Base-by-base conservation (phyloP, 2,329 filamentous ascomycete genomes). In the Fusarium graminum region DNA sequence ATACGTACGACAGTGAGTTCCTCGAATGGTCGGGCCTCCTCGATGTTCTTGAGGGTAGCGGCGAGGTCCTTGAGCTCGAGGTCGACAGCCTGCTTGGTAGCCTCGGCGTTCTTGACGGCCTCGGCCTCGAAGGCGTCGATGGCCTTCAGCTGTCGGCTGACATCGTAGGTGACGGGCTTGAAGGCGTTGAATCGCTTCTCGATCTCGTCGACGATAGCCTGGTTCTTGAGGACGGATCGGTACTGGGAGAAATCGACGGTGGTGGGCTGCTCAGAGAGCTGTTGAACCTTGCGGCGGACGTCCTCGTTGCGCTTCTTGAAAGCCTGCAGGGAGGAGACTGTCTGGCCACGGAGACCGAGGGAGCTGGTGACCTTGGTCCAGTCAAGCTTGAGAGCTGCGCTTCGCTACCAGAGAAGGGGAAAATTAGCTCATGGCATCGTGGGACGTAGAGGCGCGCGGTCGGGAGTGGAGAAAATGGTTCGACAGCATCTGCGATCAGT, bases 251-350 rank as follows among this genome's bases (percentile, higher is more conserved):
- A 98, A 87, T 99, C 93, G 83, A 99, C 88, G 60, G 88, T 88
- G 76, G 93, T 92, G 70, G 94, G 85, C 79, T 91, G 90, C 82
- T 97, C 93, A 68, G 88, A 89, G 60, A 99, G 92, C 67, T 88
- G 76, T 81, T 91, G 89, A 65, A 99, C 87, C 84, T 94, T 94
- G 85, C 95, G 94, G 83, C 94, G 94, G 79, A 93, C 94, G 80
- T 97, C 94, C 80, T 99, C 95, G 87, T 98, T 97, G 85, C 95
- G 94, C 90, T 97, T 95, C 89, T 99, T 99, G 91, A 99, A 99
- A 72, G 92, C 88, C 80, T 94, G 91, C 66, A 99, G 93, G 66
- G 94, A 91, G 76, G 90, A 84, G 74, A 92, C 94, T 74, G 95
- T 99, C 85, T 93, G 92, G 80, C 95, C 95, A 81, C 92, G 92